These are phyloP conservation scores for Termitomyces heimii DNA, from an alignment of 768 basidiomycete species.

Conservation along the genomic window DNA sequence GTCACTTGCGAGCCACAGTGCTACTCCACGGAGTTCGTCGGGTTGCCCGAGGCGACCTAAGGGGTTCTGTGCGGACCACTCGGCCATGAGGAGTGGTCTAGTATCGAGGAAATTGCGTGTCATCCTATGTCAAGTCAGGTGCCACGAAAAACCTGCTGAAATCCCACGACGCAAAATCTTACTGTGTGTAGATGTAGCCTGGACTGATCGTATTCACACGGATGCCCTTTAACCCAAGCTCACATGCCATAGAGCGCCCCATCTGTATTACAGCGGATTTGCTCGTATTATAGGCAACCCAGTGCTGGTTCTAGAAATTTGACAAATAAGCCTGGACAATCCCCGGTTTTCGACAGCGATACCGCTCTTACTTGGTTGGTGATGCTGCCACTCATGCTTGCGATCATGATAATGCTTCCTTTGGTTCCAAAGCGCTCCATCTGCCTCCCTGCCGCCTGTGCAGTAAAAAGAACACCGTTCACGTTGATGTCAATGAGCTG, in stretches of 20 bases:
- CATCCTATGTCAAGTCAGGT: conserved; percentile 36
- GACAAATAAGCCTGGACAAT: not conserved
- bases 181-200: conserved; percentile 68
- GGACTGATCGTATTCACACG: conserved; percentile 70
- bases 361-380: conserved; percentile 44
- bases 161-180: conserved; percentile 3
- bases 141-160: not conserved
- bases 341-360: not conserved
- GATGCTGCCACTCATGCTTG: conserved; percentile 56
- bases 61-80: conserved; percentile 59
- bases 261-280: conserved; percentile 80
- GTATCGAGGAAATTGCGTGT: conserved; percentile 50
- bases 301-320: conserved; percentile 46
- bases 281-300: conserved; percentile 69
- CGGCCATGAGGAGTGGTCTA: conserved; percentile 45
- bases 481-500: conserved; percentile 60
- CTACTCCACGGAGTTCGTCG: conserved; percentile 64
- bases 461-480: conserved; percentile 51
- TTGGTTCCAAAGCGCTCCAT: conserved; percentile 42
- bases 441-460: conserved; percentile 53
- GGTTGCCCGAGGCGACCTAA: conserved; percentile 59
- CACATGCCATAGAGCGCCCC: conserved; percentile 72
- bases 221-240: conserved; percentile 60
- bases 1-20: conserved; percentile 61
- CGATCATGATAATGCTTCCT: conserved; percentile 56